Conservation (phyloP, 768 basidiomycete genomes). For the Lentinula raphanica region DNA sequence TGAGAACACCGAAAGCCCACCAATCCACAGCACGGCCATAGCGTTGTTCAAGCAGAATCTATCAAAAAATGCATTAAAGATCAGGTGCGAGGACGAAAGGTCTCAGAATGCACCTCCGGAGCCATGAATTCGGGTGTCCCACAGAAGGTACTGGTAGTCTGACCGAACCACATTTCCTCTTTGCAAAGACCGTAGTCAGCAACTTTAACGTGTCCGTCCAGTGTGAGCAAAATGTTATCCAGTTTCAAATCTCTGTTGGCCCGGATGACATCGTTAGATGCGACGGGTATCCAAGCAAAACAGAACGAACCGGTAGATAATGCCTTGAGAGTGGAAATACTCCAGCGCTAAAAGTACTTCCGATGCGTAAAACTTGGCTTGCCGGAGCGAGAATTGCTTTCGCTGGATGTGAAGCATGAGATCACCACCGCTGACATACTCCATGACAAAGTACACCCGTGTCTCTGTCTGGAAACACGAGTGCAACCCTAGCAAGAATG, state of each 20-base stretch:
- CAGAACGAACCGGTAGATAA: slow-evolving; percentile 82
- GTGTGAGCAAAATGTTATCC: slow-evolving; percentile 93
- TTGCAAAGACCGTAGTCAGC: slow-evolving; percentile 99
- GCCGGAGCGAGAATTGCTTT: slow-evolving; percentile 96
- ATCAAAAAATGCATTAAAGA: slow-evolving; percentile 6
- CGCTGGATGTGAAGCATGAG: slow-evolving; percentile 99
- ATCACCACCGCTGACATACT: slow-evolving; percentile 98
- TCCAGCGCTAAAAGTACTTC: slow-evolving; percentile 94
- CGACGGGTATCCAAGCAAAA: not conserved
- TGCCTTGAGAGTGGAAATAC: slow-evolving; percentile 98
- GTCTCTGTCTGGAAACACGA: slow-evolving; percentile 99
- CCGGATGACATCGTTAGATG: not conserved
- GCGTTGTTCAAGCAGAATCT: slow-evolving; percentile 99
- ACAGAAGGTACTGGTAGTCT: slow-evolving; percentile 97
- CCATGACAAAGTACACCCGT: slow-evolving; percentile 99
- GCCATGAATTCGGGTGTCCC: slow-evolving; percentile 99
- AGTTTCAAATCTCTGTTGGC: slow-evolving; percentile 83
- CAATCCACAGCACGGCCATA: slow-evolving; percentile 99
- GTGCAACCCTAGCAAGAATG: slow-evolving; percentile 93
- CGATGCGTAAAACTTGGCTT: slow-evolving; percentile 98
- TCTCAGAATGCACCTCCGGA: slow-evolving; percentile 68
- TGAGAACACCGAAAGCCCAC: slow-evolving; percentile 99
- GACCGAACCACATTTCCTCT: slow-evolving; percentile 96
- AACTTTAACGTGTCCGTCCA: slow-evolving; percentile 98
- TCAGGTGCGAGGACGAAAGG: not conserved